Conservation (phyloP, 2,329 filamentous ascomycete genomes). For the Pestalotiopsis sp. region DNA sequence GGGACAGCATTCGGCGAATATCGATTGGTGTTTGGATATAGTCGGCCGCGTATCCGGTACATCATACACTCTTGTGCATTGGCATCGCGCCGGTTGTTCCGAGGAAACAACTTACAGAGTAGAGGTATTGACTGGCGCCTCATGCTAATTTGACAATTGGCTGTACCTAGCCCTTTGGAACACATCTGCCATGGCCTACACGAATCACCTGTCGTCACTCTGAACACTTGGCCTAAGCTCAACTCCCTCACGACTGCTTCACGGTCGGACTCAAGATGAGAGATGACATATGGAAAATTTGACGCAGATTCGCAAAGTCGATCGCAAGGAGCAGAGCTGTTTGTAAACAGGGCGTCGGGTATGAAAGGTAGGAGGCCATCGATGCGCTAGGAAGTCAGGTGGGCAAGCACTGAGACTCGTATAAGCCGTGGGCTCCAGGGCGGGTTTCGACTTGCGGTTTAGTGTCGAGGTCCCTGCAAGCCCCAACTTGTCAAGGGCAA, state of each 20-base stretch:
- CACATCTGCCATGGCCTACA: no score
- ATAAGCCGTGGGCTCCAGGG: neutral
- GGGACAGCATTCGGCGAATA: neutral
- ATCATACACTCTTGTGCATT: slow-evolving; percentile 8
- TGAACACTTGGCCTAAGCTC: neutral
- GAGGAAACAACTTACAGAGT: slow-evolving; percentile 2
- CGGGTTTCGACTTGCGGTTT: neutral
- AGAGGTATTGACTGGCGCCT: no score
- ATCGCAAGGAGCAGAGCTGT: neutral
- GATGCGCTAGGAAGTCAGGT: neutral
- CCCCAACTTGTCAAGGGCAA: neutral
- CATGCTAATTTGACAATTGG: no score
- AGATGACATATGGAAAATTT: neutral
- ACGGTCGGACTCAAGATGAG: neutral
- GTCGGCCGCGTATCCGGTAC: slow-evolving; percentile 2
- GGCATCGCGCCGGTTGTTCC: neutral
- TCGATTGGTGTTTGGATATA: neutral
- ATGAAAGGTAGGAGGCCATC: neutral
- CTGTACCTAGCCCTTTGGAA: neutral
- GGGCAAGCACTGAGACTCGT: neutral
- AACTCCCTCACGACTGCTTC: neutral
- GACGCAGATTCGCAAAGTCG: neutral
- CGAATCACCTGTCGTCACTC: neutral
- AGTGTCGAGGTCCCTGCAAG: neutral
- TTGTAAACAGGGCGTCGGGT: neutral